phyloP scores from a whole-genome alignment of 176 grass and related monocot genomes.

The Eragrostis nindensis region DNA sequence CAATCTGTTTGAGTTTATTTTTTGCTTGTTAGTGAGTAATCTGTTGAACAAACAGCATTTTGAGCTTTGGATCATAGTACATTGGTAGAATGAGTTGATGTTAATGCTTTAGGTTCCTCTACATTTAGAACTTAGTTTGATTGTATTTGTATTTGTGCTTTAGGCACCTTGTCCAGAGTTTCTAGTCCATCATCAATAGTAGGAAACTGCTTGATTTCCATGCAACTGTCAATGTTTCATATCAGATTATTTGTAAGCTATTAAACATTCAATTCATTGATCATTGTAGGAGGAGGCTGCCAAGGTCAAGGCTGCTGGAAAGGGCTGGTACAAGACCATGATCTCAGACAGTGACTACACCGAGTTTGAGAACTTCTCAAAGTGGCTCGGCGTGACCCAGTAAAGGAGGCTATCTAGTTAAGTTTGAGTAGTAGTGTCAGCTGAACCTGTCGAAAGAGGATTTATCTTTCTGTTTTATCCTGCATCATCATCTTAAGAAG shows the following conservation, averaged over 20 bases:
- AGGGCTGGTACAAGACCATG: constrained; percentile 90
- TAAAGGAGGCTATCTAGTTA: constrained; percentile 37
- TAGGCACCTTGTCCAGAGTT: background rate
- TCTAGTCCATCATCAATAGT: background rate
- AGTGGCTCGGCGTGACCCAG: constrained; percentile 83
- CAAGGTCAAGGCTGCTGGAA: constrained; percentile 62
- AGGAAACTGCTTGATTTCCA: background rate
- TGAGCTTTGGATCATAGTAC: too few species aligned
- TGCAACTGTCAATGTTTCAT: background rate
- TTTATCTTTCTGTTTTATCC: constrained; percentile 25
- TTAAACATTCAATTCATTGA: background rate
- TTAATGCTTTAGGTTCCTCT: too few species aligned
- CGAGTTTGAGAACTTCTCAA: constrained; percentile 77
- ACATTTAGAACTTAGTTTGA: too few species aligned
- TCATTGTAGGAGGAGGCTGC: constrained; percentile 48
- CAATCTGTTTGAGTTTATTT: too few species aligned
- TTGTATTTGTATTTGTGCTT: background rate
- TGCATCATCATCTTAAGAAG: constrained; percentile 12
- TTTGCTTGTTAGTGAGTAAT: too few species aligned
- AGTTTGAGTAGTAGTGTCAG: constrained; percentile 44
- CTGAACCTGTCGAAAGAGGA: constrained; percentile 3
- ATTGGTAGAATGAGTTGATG: too few species aligned
- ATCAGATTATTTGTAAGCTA: too few species aligned
- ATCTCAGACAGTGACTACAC: constrained; percentile 81
- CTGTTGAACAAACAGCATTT: too few species aligned